Evolutionary conservation across 2,329 filamentous ascomycete species (phyloP).

Genomic region (Sarocladium oryzae): DNA sequence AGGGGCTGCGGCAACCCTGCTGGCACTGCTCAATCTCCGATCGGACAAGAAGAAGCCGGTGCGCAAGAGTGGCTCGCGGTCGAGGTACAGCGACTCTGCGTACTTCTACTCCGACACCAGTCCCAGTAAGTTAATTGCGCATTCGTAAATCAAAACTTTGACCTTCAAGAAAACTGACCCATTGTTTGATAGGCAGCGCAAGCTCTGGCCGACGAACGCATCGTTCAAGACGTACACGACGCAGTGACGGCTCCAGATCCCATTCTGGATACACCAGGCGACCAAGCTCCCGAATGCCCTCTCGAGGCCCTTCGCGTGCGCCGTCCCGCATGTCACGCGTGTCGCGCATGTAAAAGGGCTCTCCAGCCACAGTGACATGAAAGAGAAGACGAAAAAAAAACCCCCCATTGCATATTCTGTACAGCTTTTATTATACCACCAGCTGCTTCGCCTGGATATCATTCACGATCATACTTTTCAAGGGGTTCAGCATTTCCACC

Average conservation of each 20-base stretch:
- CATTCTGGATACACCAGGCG: constrained; percentile 22
- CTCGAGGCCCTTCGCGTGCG: constrained; percentile 1
- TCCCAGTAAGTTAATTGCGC: constrained; percentile 44
- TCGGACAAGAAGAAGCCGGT: constrained; percentile 41
- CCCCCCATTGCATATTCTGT: constrained; percentile 7
- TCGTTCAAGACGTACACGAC: constrained; percentile 25
- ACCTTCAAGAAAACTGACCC: too few species aligned
- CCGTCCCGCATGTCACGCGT: constrained; percentile 1
- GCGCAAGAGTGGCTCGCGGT: constrained; percentile 33
- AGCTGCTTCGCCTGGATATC: constrained; percentile 7
- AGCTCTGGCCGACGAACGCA: constrained; percentile 25
- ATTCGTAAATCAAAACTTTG: too few species aligned
- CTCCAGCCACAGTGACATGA: neutral
- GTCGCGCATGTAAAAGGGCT: neutral
- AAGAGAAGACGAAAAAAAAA: neutral
- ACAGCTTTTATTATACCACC: constrained; percentile 7
- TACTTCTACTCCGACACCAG: constrained; percentile 46
- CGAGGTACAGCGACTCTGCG: constrained; percentile 46
- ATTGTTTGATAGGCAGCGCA: constrained; percentile 19
- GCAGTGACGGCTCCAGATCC: constrained; percentile 25
- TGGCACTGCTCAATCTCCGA: constrained; percentile 48
- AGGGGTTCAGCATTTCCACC: neutral
- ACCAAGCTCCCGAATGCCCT: constrained; percentile 10
- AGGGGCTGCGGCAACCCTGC: constrained; percentile 43
- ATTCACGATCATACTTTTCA: neutral